These are phyloP conservation scores for Arthroderma uncinatum DNA, from an alignment of 2,329 filamentous ascomycete genomes.

Conservation along the genomic window DNA sequence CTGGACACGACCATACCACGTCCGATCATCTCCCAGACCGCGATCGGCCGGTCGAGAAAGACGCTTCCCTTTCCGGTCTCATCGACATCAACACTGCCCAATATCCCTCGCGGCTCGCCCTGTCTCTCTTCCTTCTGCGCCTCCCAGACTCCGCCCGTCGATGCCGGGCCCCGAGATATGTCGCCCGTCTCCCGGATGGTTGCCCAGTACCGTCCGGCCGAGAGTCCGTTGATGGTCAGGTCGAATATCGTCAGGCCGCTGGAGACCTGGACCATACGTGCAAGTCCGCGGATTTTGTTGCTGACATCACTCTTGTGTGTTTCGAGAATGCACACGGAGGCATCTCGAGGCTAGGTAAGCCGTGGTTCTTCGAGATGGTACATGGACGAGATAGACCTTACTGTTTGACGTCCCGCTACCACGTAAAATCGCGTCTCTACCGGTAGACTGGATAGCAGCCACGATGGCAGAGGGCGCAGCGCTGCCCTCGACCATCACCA, in stretches of 20 bases:
- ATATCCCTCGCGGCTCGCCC: constrained; percentile 43
- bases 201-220: constrained; percentile 69
- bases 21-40: constrained; percentile 94
- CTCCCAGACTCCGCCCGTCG: constrained; percentile 74
- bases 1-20: constrained; percentile 79
- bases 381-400: constrained; percentile 26
- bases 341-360: constrained; percentile 34
- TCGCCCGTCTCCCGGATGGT: constrained; percentile 79
- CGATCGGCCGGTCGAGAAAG: constrained; percentile 70
- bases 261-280: constrained; percentile 85
- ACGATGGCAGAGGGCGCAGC: constrained; percentile 85
- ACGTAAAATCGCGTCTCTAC: constrained; percentile 85
- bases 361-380: background rate
- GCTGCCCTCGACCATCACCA: constrained; percentile 76
- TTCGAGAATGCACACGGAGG: constrained; percentile 87
- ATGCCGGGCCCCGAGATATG: constrained; percentile 70
- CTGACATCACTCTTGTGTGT: constrained; percentile 53
- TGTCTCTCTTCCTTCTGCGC: constrained; percentile 34
- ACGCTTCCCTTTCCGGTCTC: constrained; percentile 63
- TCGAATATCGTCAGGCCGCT: constrained; percentile 67
- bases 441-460: constrained; percentile 74
- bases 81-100: constrained; percentile 67
- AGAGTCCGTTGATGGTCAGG: constrained; percentile 70
- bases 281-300: constrained; percentile 70
- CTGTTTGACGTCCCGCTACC: constrained; percentile 78